Base-by-base conservation (phyloP, 805 yeast species). In the Isabelozyma heimii region DNA sequence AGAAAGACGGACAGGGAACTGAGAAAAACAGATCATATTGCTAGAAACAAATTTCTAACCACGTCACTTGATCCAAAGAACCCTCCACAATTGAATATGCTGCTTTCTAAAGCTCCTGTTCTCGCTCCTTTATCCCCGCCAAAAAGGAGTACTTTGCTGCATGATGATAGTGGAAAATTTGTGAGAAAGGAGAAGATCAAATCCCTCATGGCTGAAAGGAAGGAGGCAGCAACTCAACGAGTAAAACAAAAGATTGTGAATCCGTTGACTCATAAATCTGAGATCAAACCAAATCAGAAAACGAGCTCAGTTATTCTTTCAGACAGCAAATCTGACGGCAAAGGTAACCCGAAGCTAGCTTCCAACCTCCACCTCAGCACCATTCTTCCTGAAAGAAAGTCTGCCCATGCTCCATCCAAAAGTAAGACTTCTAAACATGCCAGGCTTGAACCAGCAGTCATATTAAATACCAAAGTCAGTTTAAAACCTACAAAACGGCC, bases 21-120 rank as follows among this genome's bases (percentile, higher is more conserved):
- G n/a, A 41, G 47, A 26, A 43, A 44, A 37, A 35, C 38, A 33
- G 52, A 50, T n/a, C 42, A 55, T 3, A 49, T 43, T 17, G 54
- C 56, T 13, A 68, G 61, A 50, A 72, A 70, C 49, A 62, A 62
- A 47, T 69, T 72, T 46, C 59, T 71, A 33, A 65, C 74, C 0
- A 69, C 75, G 1, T 63, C 69, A 7, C 57, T 72, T 17, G 67
- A 67, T 20, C 70, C 75, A 0, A 58, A 62, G 3, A 64, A 63
- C 10, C 62, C 65, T 8, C 61, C 67, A 3, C 17, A 17, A 13
- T 17, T 40, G 15, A 14, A 14, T 5, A 37, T 15, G 15, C 17
- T 15, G 17, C 17, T 14, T 15, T 37, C 40, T 5, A 37, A 37
- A 15, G 35, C 9, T 30, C 35, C 35, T 13, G 4, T 30, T 2